These are phyloP conservation scores for Solanum virginianum DNA, from an alignment of 257 asterid genomes.

Conservation along the genomic window DNA sequence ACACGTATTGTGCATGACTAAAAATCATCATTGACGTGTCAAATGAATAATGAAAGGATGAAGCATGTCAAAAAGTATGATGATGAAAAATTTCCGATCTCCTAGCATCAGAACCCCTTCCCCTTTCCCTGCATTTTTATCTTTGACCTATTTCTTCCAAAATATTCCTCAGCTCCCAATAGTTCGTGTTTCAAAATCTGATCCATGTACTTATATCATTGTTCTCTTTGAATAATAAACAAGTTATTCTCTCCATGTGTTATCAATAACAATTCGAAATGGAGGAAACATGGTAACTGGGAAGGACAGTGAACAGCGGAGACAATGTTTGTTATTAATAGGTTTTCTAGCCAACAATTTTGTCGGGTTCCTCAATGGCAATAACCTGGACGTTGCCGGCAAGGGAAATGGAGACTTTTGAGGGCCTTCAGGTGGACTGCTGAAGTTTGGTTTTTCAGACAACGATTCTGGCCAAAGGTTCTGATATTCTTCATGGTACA, in stretches of 20 bases:
- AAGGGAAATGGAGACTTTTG: neutral
- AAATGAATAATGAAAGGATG: neutral
- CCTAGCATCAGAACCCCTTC: neutral
- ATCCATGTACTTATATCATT: no score
- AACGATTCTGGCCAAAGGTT: neutral
- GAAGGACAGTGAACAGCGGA: neutral
- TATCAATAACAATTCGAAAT: neutral
- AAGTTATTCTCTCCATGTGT: no score
- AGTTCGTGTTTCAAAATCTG: no score
- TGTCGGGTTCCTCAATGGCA: neutral
- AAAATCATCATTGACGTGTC: neutral
- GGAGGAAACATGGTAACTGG: neutral
- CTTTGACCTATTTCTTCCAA: neutral
- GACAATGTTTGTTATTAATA: neutral
- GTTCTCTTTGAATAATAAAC: no score
- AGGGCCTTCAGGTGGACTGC: neutral
- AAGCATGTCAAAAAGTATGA: neutral
- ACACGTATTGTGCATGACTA: neutral
- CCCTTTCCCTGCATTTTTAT: neutral
- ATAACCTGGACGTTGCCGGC: neutral
- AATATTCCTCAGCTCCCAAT: neutral
- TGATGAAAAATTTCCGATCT: neutral
- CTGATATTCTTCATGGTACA: neutral
- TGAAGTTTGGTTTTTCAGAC: neutral
- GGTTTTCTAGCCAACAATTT: neutral